Evolutionary conservation across 768 basidiomycete species (phyloP).

Genomic region (Termitomyces sp.): DNA sequence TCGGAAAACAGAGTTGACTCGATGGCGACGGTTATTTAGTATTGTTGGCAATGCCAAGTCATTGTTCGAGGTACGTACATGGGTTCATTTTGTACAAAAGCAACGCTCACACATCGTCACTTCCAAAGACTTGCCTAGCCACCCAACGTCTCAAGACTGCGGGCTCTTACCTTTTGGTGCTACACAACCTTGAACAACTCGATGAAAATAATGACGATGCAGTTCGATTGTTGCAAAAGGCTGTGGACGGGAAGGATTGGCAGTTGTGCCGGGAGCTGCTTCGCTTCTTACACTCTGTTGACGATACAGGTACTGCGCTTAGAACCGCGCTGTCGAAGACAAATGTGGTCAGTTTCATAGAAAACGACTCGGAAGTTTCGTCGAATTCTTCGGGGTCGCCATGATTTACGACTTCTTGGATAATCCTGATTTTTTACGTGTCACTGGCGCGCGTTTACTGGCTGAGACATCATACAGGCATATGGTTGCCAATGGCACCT

Average conservation of each 20-base stretch:
- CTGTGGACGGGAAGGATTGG: slow-evolving; percentile 79
- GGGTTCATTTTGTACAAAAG: neutral
- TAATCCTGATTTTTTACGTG: neutral
- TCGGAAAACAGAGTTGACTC: slow-evolving; percentile 89
- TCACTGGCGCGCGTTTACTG: too few relatives aligned
- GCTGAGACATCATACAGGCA: too few relatives aligned
- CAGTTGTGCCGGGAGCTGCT: slow-evolving; percentile 89
- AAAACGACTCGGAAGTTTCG: slow-evolving; percentile 8
- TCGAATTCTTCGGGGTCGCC: slow-evolving; percentile 1
- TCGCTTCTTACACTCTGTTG: slow-evolving; percentile 89
- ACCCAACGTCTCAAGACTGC: slow-evolving; percentile 81
- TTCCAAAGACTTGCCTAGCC: slow-evolving; percentile 63
- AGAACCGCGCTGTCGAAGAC: slow-evolving; percentile 48
- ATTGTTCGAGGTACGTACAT: slow-evolving; percentile 74
- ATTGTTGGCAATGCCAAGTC: slow-evolving; percentile 87
- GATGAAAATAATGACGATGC: slow-evolving; percentile 79
- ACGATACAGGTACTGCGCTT: slow-evolving; percentile 76
- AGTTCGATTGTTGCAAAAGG: slow-evolving; percentile 72
- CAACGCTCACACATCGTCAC: neutral
- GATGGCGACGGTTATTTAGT: slow-evolving; percentile 87
- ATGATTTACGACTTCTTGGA: neutral
- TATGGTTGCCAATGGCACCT: too few relatives aligned
- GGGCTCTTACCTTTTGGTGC: slow-evolving; percentile 86
- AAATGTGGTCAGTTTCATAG: slow-evolving; percentile 16
- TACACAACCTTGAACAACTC: slow-evolving; percentile 90